These are phyloP conservation scores for Arthroderma sp. DNA, from an alignment of 2,329 filamentous ascomycete genomes.

Conservation along the genomic window DNA sequence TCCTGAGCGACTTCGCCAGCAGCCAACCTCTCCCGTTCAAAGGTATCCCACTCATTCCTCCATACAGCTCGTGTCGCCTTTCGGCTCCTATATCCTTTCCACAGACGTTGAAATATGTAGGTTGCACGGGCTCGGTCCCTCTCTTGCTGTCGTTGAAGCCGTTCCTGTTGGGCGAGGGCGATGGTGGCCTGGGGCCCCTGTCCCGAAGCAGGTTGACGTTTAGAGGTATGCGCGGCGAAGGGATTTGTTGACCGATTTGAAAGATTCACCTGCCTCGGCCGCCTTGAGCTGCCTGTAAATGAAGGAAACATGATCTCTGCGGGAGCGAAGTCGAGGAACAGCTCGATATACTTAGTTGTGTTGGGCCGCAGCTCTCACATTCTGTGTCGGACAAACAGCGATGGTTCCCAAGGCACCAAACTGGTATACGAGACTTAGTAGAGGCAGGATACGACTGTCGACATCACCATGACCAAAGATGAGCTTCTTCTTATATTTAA, in stretches of 20 bases:
- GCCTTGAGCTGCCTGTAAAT: slow-evolving; percentile 77
- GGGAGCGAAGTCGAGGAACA: no score
- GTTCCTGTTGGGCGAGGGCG: slow-evolving; percentile 75
- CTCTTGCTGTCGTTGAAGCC: slow-evolving; percentile 66
- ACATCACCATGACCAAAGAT: no score
- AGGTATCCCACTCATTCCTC: slow-evolving; percentile 49
- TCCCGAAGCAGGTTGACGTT: slow-evolving; percentile 42
- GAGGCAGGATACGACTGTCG: no score
- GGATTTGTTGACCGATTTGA: slow-evolving; percentile 73
- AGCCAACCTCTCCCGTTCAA: slow-evolving; percentile 32
- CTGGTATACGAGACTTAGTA: no score
- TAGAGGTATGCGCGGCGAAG: slow-evolving; percentile 47
- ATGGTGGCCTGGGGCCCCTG: slow-evolving; percentile 63
- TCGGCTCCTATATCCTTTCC: slow-evolving; percentile 63
- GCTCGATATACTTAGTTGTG: no score
- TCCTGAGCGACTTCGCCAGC: slow-evolving; percentile 16
- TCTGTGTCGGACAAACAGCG: no score
- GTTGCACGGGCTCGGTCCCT: slow-evolving; percentile 62
- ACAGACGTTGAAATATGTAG: slow-evolving; percentile 61
- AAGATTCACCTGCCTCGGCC: slow-evolving; percentile 83
- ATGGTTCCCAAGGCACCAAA: no score
- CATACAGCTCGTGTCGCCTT: slow-evolving; percentile 43
- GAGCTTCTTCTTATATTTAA: no score
- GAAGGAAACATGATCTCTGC: slow-evolving; percentile 62
- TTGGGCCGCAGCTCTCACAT: no score